Evolutionary conservation across 169 alveolate genomes (phyloP), one percentile per base, ranked within the genome.

Genomic region (Plasmodium blacklocki): DNA sequence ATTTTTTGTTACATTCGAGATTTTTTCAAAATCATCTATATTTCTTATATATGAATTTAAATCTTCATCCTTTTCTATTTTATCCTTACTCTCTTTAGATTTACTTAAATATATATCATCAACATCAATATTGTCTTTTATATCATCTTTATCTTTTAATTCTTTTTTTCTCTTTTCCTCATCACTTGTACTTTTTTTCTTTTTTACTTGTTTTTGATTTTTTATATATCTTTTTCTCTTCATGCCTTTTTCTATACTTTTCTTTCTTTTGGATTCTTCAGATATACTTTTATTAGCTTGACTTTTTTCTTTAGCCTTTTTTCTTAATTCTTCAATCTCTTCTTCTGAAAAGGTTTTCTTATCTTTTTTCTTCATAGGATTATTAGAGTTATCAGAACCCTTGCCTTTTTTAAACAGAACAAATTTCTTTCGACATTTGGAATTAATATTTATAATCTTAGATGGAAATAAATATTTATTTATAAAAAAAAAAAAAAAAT

Each of bases 11-110:
- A 66, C 26, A 18, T 66, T 75, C 8, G 32, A 67, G 3, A 76
- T 64, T 76, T 76, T 63, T 45, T 76, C 89, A 76, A 76, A 76
- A 64, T 76, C 89, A 23, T 76, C 70, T 76, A 50, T 76, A 21
- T 59, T 76, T 50, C 47, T 64, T 76, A 76, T 76, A 64, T 63
- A 63, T 11, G 29, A 68, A 43, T 2, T 73, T 2, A 26, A 2
- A 47, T 21, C 26, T 15, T 6, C 78, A 5, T 47, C n/a, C n/a
- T 62, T 19, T 43, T 3, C 50, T 67, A 8, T 39, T n/a, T 67
- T 29, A 14, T 39, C 58, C 45, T 67, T 67, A 39, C 0, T 39
- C 5, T 67, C 74, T 6, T 49, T 43, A 5, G 43, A 47, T 32
- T 3, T 67, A 4, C 26, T 14, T 39, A 39, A 39, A 39, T 39